A percentile compares a stretch with the other conserved stretches of the same genome.
Evolutionary conservation across 2,329 filamentous ascomycete species (phyloP).

Genomic region (Diaporthe amygdali): DNA sequence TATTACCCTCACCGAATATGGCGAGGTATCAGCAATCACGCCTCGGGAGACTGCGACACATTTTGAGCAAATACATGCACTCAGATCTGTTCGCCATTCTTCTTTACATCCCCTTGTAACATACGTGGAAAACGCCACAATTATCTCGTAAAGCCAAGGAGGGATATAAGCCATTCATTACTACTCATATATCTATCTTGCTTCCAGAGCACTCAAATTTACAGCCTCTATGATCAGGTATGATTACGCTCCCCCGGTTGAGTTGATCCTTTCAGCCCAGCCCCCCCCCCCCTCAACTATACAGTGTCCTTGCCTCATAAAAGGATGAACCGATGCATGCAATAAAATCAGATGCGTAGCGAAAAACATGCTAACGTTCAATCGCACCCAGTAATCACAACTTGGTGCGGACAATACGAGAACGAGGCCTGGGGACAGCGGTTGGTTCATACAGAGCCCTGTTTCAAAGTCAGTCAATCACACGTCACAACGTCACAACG

Average conservation of each 20-base stretch:
- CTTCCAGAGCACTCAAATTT: neutral
- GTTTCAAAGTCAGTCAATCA: slow-evolving; percentile 12
- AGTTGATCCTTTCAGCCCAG: neutral
- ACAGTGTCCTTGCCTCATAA: neutral
- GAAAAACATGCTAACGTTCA: neutral
- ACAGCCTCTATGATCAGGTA: slow-evolving; percentile 10
- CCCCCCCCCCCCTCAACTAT: neutral
- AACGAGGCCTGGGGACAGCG: neutral
- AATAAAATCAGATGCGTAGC: neutral
- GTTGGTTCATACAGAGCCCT: slow-evolving; percentile 20
- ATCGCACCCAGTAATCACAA: slow-evolving; percentile 3
- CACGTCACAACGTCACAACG: neutral
- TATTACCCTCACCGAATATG: neutral
- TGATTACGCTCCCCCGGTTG: neutral
- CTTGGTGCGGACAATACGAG: slow-evolving; percentile 14
- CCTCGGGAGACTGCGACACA: neutral
- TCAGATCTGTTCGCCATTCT: slow-evolving; percentile 13
- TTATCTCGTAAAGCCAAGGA: neutral
- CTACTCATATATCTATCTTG: neutral
- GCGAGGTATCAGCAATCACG: slow-evolving; percentile 4
- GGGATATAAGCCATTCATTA: neutral
- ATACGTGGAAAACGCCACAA: neutral
- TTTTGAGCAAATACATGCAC: neutral
- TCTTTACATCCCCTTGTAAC: slow-evolving; percentile 20
- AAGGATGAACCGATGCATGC: neutral